Conservation (phyloP, 176 grass and related monocot genomes). For the Sorghum bicolor region Sorghum_bicolor_NCBIv3 NC_012872.2:64655001-64655500, state of each 20-base stretch:
- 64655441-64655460: constrained; percentile 75
- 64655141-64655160: constrained; percentile 57
- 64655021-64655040: background rate
- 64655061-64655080: background rate
- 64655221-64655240: constrained; percentile 31
- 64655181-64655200: constrained; percentile 54
- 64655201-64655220: constrained; percentile 19
- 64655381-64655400: constrained; percentile 84
- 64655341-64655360: constrained; percentile 90
- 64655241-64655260: constrained; percentile 81
- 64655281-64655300: constrained; percentile 94
- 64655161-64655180: constrained; percentile 72
- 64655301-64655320: constrained; percentile 82
- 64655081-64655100: background rate
- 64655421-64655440: constrained; percentile 92
- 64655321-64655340: constrained; percentile 60
- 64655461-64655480: constrained; percentile 82
- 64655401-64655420: constrained; percentile 99
- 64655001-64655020: background rate
- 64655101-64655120: background rate
- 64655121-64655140: constrained; percentile 15
- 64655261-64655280: constrained; percentile 86
- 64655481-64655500: constrained; percentile 74
- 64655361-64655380: constrained; percentile 75
- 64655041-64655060: background rate